Conservation (phyloP, 2,329 filamentous ascomycete genomes). For the Paecilomyces sp. region DNA sequence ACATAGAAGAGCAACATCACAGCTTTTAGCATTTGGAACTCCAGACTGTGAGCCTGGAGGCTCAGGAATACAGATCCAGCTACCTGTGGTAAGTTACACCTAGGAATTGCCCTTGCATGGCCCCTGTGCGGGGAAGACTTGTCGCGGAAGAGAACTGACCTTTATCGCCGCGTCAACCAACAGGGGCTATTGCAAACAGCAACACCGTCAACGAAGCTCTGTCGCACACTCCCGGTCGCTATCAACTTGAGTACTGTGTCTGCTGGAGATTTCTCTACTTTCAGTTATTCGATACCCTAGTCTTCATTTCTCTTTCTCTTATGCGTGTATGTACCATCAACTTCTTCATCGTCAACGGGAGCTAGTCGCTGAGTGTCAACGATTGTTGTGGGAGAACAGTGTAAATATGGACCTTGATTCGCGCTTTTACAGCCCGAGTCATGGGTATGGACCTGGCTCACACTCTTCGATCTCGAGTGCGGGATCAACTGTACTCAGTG, state of each 20-base stretch:
- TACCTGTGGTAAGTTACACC: background rate
- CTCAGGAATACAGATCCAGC: background rate
- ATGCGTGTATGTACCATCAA: conserved; percentile 29
- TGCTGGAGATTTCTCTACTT: conserved; percentile 4
- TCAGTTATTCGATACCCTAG: conserved; percentile 11
- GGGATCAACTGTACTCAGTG: conserved; percentile 24
- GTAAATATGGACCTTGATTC: conserved; percentile 35
- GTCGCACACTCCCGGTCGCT: background rate
- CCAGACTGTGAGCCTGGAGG: background rate
- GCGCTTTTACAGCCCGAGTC: conserved; percentile 25
- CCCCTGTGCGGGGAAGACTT: background rate
- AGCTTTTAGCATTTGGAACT: background rate
- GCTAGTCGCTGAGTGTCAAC: conserved; percentile 29
- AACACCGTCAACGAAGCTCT: background rate
- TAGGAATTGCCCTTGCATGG: background rate
- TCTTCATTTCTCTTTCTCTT: conserved; percentile 13
- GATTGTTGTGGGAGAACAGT: conserved; percentile 30
- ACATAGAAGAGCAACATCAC: background rate
- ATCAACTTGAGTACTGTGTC: background rate
- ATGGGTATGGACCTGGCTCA: conserved; percentile 20
- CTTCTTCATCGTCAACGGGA: conserved; percentile 32
- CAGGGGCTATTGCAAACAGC: background rate
- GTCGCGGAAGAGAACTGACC: background rate
- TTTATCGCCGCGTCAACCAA: background rate
- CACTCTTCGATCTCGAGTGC: conserved; percentile 26